Percentiles rank a stretch among this genome's conserved stretches.
Conservation (phyloP, 192 early-diverging fungal species). For the Entomortierella lignicola region DNA sequence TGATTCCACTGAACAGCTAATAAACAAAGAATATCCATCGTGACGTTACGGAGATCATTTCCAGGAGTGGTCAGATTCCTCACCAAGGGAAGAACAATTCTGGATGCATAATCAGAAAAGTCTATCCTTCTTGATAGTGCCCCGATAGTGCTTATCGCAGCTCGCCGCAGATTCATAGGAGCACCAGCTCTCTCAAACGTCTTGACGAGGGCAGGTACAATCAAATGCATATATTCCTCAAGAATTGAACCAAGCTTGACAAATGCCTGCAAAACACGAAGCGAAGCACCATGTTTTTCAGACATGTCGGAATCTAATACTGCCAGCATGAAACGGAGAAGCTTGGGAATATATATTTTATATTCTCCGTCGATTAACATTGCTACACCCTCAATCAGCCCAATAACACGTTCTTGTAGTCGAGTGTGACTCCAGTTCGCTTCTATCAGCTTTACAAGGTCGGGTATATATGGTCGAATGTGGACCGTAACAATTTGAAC, state of each 20-base stretch:
- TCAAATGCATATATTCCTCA: conserved; percentile 91
- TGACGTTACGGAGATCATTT: conserved; percentile 65
- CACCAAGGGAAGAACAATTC: conserved; percentile 86
- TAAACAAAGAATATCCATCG: conserved; percentile 86
- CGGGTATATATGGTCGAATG: conserved; percentile 84
- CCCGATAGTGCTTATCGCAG: conserved; percentile 78
- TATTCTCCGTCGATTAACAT: conserved; percentile 89
- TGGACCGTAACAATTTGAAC: conserved; percentile 89
- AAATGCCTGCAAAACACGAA: conserved; percentile 84
- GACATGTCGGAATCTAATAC: conserved; percentile 85
- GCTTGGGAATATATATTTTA: conserved; percentile 82
- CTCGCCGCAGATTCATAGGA: conserved; percentile 68
- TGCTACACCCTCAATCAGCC: conserved; percentile 87
- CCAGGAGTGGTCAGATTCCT: conserved; percentile 70
- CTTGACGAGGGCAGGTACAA: conserved; percentile 84
- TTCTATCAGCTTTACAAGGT: conserved; percentile 82
- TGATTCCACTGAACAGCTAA: conserved; percentile 85
- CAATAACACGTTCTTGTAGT: conserved; percentile 86
- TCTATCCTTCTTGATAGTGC: conserved; percentile 79
- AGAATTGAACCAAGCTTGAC: conserved; percentile 83
- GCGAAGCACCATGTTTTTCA: conserved; percentile 69
- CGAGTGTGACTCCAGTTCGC: conserved; percentile 80
- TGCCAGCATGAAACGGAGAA: conserved; percentile 85
- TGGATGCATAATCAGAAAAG: conserved; percentile 86
- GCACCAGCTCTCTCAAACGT: conserved; percentile 80